Base-by-base conservation (phyloP, 2,329 filamentous ascomycete genomes). In the Sarocladiaceae sp. region DNA sequence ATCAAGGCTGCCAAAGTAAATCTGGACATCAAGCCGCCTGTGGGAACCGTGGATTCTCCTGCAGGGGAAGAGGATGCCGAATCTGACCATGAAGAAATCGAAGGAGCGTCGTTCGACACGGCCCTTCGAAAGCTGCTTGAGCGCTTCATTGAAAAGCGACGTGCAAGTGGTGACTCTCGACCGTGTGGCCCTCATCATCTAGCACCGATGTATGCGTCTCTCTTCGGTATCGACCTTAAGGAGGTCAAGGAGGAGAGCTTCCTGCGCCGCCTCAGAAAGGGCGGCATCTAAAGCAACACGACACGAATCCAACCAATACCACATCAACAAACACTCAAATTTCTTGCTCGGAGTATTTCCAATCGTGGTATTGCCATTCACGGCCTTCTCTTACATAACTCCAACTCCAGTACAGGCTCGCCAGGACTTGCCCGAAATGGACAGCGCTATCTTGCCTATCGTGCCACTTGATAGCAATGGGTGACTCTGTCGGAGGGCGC, bases 131-230 rank as follows among this genome's bases (percentile, higher is more conserved):
- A 18, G 12, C 2, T 56, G 8, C 42, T 59, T 11, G 5, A 53
- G 7, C 28, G 33, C 12, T 58, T 58, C 15, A 25, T 56, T n/a
- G 52, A 54, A 2, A 59, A 56, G 39, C 29, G 57, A 17, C 54
- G 54, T 3, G 55, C 55, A 2, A 55, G 53, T 23, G 54, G 55
- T 3, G 53, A 58, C 37, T 26, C 54, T 6, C 50, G 57, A 6
- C 57, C 57, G 1, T 59, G 57, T 28, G 57, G 56, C 7, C 57
- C 57, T 17, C 56, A 57, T 39, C 50, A 56, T 20, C 42, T 59
- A 7, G 54, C 49, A n/a, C 57, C 57, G 2, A 20, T 57, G 4
- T 57, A 55, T 46, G 57, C 55, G 3, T 51, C 47, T 2, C 25
- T 57, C 5, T 59, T 56, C 31, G 54, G 53, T 2, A 50, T 59